Base-by-base conservation (phyloP, 2,329 filamentous ascomycete species). In the Pseudogymnoascus sp. region DNA sequence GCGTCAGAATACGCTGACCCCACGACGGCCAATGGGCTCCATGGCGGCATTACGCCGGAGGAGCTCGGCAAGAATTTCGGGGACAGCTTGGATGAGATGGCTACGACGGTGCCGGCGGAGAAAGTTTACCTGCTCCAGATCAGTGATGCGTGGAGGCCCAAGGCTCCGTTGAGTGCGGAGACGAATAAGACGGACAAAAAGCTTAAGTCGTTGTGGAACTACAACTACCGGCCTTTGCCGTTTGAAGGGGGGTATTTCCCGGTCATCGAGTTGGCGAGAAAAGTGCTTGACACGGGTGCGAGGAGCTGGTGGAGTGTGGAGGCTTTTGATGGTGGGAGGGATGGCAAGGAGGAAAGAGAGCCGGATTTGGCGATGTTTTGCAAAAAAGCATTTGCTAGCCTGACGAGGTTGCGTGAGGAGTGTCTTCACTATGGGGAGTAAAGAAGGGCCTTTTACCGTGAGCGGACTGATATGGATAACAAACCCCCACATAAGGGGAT, bases 121-220 rank as follows among this genome's bases (percentile, higher is more conserved):
- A 91, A 89, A 76, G 90, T 93, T 40, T 92, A 83, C 71, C 76
- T 92, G 0, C 72, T 93, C 2, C 89, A 93, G 72, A 86, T 93
- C 62, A 88, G 83, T 2, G 89, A 93, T 71, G 90, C 86, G 0
- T 92, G 91, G 71, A 84, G 81, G 68, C 80, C 85, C 38, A 76
- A 78, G 0, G 75, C 78, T 3, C 85, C 87, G 0, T 71, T 92
- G 4, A 73, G 78, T 21, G 75, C 78, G 3, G 73, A 81, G 50
- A 69, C 72, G 0, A 78, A 83, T 35, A 76, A 81, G 24, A 74
- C 76, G 5, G 86, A 85, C 0, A 68, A 86, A 47, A 74, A 85
- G 31, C 85, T 88, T 0, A 77, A 86, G 35, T 86, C 81, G 0
- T 76, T 81, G 33, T 93, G 89, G 89, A 91, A 87, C 69, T 85